A percentile compares a stretch with the other conserved stretches of the same genome.
Evolutionary conservation across 176 grass and related monocot genomes (phyloP).

Genomic region (Panicum miliaceum): DNA sequence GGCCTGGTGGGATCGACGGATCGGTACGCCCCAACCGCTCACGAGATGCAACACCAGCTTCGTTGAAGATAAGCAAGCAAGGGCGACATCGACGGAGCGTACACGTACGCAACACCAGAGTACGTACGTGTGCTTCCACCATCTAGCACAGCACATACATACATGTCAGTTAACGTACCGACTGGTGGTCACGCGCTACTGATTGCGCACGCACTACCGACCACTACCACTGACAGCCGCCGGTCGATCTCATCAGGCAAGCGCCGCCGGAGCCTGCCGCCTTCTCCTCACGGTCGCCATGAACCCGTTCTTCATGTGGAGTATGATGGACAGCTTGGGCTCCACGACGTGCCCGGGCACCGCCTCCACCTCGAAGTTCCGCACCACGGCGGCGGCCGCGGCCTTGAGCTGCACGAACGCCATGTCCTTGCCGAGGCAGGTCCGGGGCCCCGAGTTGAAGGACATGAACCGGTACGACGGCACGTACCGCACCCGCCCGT

Average conservation of each 20-base stretch:
- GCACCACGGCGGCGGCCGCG: constrained; percentile 43
- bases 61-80: background rate
- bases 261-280: background rate
- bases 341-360: constrained; percentile 46
- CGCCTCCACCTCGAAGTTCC: constrained; percentile 38
- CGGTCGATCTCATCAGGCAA: background rate
- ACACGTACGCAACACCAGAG: background rate
- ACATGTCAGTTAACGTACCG: background rate
- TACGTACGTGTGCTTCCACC: background rate
- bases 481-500: constrained; percentile 47
- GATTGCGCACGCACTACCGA: background rate
- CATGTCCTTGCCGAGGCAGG: constrained; percentile 62
- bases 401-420: constrained; percentile 60
- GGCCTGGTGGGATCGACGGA: background rate
- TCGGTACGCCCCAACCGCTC: background rate
- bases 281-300: constrained; percentile 44
- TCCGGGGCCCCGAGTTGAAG: constrained; percentile 62
- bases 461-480: constrained; percentile 61
- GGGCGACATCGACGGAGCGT: background rate
- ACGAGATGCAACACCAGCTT: background rate
- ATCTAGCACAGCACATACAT: background rate
- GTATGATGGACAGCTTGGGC: constrained; percentile 62
- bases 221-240: too few species aligned
- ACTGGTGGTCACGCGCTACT: background rate
- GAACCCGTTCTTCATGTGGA: constrained; percentile 61